Base-by-base conservation (phyloP, 257 asterid genomes). In the Solanum arcanum region DNA sequence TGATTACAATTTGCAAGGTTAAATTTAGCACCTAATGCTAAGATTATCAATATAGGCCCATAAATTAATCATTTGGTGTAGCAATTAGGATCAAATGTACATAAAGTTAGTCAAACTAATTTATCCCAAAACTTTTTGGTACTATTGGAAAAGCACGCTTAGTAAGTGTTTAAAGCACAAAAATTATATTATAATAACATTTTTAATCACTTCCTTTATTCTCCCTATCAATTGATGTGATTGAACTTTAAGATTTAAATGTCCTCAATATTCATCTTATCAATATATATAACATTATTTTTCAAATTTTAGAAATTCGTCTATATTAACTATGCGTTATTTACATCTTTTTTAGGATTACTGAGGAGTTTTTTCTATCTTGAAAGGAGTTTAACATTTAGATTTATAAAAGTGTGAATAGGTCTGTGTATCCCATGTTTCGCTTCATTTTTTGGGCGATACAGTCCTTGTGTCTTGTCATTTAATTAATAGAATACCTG, bases 31-130 rank as follows among this genome's bases (percentile, higher is more conserved):
- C 39, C 52, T 62, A 62, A n/a, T 5, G 18, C 76, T 46, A n/a
- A 14, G 47, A 83, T 42, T 20, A 41, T 31, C 46, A 60, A 52
- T 46, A 84, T 64, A 88, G 76, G 87, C 86, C 88, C 27, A 27
- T 23, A 80, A 86, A 44, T 77, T 15, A 92, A 90, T 91, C 86
- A 88, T 90, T 84, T 88, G 87, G 88, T 88, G 89, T 87, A 90
- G 85, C 73, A 42, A 87, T 90, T 87, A 81, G 62, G 88, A 91
- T 89, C 82, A 86, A 44, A 68, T 78, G 42, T 84, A 90, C 81
- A 9, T 39, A 59, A 70, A 69, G 46, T 25, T 78, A 70, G 92
- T 91, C 95, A 92, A 89, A 89, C 89, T 31, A 85, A 72, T 88
- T 25, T 83, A 72, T 88, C 9, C 86, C 66, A 33, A 33, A 89